Percentiles rank a stretch among this genome's conserved stretches.
These are phyloP conservation scores for Aspergillus proliferans DNA, from an alignment of 2,329 filamentous ascomycete genomes.

Conservation along the genomic window DNA sequence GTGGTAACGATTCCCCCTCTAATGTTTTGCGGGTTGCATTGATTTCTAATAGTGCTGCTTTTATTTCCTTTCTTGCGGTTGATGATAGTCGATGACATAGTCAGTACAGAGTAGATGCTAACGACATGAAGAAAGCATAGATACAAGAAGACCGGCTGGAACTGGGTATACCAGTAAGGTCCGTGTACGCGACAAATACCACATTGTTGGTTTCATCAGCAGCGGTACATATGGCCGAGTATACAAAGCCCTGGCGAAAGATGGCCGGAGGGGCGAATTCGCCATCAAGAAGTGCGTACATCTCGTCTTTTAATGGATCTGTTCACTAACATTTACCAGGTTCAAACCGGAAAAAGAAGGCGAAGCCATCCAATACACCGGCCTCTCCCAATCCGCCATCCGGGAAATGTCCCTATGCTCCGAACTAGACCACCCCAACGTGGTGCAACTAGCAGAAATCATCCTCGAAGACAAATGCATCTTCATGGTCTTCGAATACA, in stretches of 20 bases:
- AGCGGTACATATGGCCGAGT: slow-evolving; percentile 96
- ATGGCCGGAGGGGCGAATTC: slow-evolving; percentile 72
- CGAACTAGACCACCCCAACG: slow-evolving; percentile 79
- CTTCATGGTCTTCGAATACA: slow-evolving; percentile 99
- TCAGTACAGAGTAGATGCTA: slow-evolving; percentile 9
- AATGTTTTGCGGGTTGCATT: slow-evolving; percentile 2
- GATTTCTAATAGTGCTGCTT: background rate
- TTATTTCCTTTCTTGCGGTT: slow-evolving; percentile 7
- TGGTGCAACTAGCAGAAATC: slow-evolving; percentile 87
- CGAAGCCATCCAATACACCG: slow-evolving; percentile 88
- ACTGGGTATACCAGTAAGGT: slow-evolving; percentile 63
- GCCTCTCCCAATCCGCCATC: slow-evolving; percentile 93
- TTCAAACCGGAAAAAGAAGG: slow-evolving; percentile 99
- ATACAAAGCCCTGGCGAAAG: slow-evolving; percentile 82
- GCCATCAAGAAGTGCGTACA: slow-evolving; percentile 83
- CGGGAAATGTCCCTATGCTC: slow-evolving; percentile 97
- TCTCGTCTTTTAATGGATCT: background rate
- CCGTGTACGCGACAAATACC: slow-evolving; percentile 85
- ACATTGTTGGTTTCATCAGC: slow-evolving; percentile 96
- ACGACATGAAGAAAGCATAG: slow-evolving; percentile 30
- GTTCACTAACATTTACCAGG: slow-evolving; percentile 31
- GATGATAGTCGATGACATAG: background rate
- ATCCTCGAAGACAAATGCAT: slow-evolving; percentile 98
- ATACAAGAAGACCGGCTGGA: slow-evolving; percentile 38
- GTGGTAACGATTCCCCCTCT: slow-evolving; percentile 31